These are phyloP conservation scores for Hyaloraphidium curvatum DNA, from an alignment of 192 early-diverging fungal genomes.

Conservation along the genomic window DNA sequence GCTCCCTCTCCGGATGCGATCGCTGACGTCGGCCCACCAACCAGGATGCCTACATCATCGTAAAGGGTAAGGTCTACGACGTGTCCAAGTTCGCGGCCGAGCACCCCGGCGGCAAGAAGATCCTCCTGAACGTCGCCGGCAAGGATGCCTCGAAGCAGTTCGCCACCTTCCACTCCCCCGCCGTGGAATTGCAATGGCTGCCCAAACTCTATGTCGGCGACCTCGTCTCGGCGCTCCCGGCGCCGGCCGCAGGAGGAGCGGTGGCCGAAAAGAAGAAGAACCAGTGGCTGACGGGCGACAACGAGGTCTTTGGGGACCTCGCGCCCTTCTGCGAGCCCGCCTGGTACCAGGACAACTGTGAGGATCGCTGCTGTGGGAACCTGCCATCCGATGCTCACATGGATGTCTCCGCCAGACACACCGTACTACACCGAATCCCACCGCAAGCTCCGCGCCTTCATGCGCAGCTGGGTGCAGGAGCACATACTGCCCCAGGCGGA, in stretches of 20 bases:
- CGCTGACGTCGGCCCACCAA: too few relatives aligned
- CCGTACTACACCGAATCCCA: conserved; percentile 2
- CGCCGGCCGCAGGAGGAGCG: not conserved
- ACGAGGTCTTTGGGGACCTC: too few relatives aligned
- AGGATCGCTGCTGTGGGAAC: too few relatives aligned
- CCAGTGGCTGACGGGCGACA: too few relatives aligned
- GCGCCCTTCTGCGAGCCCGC: too few relatives aligned
- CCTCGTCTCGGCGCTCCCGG: not conserved
- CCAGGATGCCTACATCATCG: too few relatives aligned
- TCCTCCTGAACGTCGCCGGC: conserved; percentile 46
- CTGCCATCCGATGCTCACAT: too few relatives aligned
- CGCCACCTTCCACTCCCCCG: not conserved
- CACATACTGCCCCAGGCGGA: too few relatives aligned
- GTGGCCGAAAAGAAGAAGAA: not conserved
- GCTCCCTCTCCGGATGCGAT: too few relatives aligned
- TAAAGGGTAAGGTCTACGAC: conserved; percentile 31
- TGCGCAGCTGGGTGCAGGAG: not conserved
- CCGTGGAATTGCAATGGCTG: not conserved
- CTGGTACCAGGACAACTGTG: conserved; percentile 3
- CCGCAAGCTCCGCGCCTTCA: not conserved
- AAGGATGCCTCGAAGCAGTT: not conserved
- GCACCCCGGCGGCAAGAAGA: conserved; percentile 32
- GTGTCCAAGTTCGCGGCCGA: conserved; percentile 25
- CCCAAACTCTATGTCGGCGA: not conserved
- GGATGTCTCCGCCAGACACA: too few relatives aligned